These are phyloP conservation scores for Sclerotinia minor DNA, from an alignment of 2,329 filamentous ascomycete species.

Conservation along the genomic window DNA sequence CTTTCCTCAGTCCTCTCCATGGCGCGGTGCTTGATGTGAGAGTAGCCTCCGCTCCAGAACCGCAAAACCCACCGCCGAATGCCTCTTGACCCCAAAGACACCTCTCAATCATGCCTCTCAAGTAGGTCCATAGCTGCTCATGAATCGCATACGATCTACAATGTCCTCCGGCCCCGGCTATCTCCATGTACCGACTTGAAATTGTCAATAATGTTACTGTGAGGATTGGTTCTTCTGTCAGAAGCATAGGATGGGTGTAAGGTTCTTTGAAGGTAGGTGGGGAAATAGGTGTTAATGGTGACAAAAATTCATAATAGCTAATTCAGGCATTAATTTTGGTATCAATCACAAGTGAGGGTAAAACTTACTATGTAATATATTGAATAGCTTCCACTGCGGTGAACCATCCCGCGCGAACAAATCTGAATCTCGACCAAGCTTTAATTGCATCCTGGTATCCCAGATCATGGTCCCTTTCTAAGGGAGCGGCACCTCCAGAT, in stretches of 20 bases:
- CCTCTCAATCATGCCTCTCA: constrained; percentile 92
- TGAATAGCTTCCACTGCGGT: constrained; percentile 89
- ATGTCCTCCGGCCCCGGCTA: constrained; percentile 75
- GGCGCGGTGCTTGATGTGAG: constrained; percentile 68
- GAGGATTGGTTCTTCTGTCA: constrained; percentile 90
- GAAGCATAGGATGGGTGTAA: constrained; percentile 73
- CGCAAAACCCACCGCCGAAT: constrained; percentile 84
- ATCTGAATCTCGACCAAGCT: constrained; percentile 89
- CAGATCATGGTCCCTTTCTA: constrained; percentile 46
- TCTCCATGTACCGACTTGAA: constrained; percentile 79
- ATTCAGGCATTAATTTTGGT: constrained; percentile 28
- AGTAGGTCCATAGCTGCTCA: constrained; percentile 91
- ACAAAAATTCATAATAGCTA: constrained; percentile 87
- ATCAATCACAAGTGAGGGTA: background rate
- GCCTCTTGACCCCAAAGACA: constrained; percentile 96
- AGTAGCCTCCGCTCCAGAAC: constrained; percentile 61
- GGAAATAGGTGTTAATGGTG: constrained; percentile 89
- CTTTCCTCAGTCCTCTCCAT: constrained; percentile 69
- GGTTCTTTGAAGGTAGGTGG: constrained; percentile 85
- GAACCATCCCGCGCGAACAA: constrained; percentile 97
- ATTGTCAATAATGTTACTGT: constrained; percentile 90
- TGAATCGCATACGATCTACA: constrained; percentile 90
- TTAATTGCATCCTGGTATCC: constrained; percentile 70
- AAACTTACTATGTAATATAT: constrained; percentile 83
- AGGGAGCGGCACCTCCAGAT: constrained; percentile 25